A percentile compares a stretch with the other conserved stretches of the same genome.
Conservation (phyloP, 495 filamentous ascomycete species). For the Penicillium psychrofluorescens region DNA sequence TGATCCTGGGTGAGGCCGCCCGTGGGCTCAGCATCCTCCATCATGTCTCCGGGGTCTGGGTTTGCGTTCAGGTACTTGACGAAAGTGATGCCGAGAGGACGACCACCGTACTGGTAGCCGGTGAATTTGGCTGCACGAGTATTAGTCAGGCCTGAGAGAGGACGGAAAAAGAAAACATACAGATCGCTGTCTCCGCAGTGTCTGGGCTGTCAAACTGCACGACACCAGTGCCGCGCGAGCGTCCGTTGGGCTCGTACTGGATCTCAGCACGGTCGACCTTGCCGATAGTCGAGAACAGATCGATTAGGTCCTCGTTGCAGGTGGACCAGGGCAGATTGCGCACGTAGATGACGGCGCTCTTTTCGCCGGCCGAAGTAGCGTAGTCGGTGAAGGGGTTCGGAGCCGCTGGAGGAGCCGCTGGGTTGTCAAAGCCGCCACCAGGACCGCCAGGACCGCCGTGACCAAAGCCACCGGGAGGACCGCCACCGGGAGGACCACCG, state of each 20-base stretch:
- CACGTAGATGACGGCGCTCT: constrained; percentile 80
- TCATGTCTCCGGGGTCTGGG: constrained; percentile 55
- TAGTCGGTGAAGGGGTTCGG: constrained; percentile 95
- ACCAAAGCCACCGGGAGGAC: constrained; percentile 39
- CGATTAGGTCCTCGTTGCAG: constrained; percentile 92
- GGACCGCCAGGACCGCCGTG: constrained; percentile 39
- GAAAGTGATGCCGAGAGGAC: constrained; percentile 84
- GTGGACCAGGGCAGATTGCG: constrained; percentile 99
- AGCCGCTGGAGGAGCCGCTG: constrained; percentile 37
- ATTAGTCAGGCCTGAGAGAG: constrained; percentile 6
- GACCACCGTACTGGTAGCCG: constrained; percentile 93
- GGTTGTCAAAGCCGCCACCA: constrained; percentile 42
- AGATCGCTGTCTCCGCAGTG: constrained; percentile 85
- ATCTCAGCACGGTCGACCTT: constrained; percentile 98
- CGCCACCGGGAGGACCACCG: constrained; percentile 42
- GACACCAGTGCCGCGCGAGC: constrained; percentile 90
- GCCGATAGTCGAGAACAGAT: constrained; percentile 95
- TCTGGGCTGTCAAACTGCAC: constrained; percentile 81
- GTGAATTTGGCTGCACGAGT: constrained; percentile 72
- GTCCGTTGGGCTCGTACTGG: constrained; percentile 94
- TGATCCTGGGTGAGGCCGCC: constrained; percentile 85
- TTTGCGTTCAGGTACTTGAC: constrained; percentile 77
- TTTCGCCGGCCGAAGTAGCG: constrained; percentile 81
- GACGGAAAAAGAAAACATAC: constrained; percentile 36
- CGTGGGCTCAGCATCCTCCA: constrained; percentile 71